These are phyloP conservation scores for Trametes cinnabarina DNA, from an alignment of 768 basidiomycete genomes.

Conservation along the genomic window DNA sequence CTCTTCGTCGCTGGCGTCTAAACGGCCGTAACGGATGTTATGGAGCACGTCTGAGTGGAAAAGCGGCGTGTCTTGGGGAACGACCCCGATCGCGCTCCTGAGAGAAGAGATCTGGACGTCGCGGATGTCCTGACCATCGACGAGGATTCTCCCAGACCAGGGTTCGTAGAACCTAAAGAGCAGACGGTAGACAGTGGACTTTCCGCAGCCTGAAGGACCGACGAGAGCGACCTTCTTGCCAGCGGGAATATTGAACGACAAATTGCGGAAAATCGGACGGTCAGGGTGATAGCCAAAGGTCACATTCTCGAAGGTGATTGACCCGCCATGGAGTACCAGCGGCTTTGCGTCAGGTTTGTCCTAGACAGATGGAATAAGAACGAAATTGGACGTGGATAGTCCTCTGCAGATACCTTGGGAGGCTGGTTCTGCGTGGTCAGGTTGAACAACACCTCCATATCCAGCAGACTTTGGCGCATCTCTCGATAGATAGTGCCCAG, in stretches of 20 bases:
- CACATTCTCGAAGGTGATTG: conserved; percentile 91
- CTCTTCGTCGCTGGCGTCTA: conserved; percentile 80
- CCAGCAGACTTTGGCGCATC: conserved; percentile 90
- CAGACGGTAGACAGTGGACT: conserved; percentile 93
- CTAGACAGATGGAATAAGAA: conserved; percentile 35
- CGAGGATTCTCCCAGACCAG: conserved; percentile 69
- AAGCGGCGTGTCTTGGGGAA: conserved; percentile 96
- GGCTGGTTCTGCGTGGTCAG: conserved; percentile 79
- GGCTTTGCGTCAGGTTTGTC: conserved; percentile 69
- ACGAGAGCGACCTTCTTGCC: conserved; percentile 98
- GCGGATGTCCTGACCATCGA: conserved; percentile 86
- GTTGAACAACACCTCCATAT: conserved; percentile 96
- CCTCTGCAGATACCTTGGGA: conserved; percentile 59
- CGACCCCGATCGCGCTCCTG: conserved; percentile 80
- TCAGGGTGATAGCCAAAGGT: conserved; percentile 89
- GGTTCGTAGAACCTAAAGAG: conserved; percentile 91
- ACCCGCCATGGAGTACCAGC: conserved; percentile 71
- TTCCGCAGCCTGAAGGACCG: conserved; percentile 95
- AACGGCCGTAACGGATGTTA: conserved; percentile 89
- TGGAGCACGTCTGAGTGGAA: conserved; percentile 96
- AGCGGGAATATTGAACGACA: conserved; percentile 90
- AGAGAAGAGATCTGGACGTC: conserved; percentile 70
- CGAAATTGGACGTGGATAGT: no score
- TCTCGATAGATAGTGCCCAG: conserved; percentile 97
- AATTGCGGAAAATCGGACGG: conserved; percentile 84